phyloP scores from a whole-genome alignment of 306 rosid genomes.

The Gillenia trifoliata region DNA sequence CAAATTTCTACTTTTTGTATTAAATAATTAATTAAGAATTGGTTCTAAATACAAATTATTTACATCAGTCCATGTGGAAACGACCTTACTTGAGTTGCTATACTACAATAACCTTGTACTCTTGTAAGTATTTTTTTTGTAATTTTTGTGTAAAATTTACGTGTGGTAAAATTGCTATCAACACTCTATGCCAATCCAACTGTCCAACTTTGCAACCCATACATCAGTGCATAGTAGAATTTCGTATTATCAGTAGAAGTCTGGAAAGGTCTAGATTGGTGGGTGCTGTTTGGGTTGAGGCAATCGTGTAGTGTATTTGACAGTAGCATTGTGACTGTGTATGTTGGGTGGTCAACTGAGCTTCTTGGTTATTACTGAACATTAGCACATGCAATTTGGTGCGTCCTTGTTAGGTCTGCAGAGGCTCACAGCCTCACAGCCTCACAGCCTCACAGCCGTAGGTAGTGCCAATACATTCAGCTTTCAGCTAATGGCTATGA shows the following conservation, averaged over 20 bases:
- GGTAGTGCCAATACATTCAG: slow-evolving; percentile 1
- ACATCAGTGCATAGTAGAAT: background rate
- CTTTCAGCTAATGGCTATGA: slow-evolving; percentile 2
- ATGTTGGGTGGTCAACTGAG: slow-evolving; percentile 2
- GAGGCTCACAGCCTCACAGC: background rate
- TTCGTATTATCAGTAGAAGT: background rate
- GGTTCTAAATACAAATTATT: too few species aligned
- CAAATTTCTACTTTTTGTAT: too few species aligned
- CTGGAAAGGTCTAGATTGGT: background rate
- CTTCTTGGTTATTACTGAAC: background rate
- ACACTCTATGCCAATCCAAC: background rate
- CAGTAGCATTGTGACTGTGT: background rate
- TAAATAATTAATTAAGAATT: too few species aligned
- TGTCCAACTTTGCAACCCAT: background rate
- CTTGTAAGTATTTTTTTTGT: too few species aligned
- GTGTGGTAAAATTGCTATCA: too few species aligned
- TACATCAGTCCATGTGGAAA: too few species aligned
- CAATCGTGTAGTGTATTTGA: background rate
- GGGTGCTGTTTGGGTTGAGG: background rate
- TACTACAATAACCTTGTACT: too few species aligned
- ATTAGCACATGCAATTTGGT: slow-evolving; percentile 11
- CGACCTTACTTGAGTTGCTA: too few species aligned
- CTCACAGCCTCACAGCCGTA: background rate
- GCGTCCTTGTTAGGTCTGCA: slow-evolving; percentile 7
- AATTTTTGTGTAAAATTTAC: too few species aligned